Conservation (phyloP, 371 early-diverging fungal genomes). For the Capniomyces stellatus region DNA sequence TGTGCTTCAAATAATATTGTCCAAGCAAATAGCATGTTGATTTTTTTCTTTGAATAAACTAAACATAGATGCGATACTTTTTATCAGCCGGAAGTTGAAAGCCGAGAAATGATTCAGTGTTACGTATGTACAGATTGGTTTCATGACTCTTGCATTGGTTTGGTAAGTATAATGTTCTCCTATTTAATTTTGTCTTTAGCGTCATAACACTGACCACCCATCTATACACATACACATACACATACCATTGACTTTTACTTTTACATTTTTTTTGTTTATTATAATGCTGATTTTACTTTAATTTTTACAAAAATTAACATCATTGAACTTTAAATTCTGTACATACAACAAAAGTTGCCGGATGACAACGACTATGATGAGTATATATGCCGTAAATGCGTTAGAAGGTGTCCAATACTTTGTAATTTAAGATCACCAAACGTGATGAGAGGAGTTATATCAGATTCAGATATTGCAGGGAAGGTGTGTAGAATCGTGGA, state of each 20-base stretch:
- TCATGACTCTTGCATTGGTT: constrained; percentile 58
- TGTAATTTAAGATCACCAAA: constrained; percentile 19
- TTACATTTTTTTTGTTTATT: too few species aligned
- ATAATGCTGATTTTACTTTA: too few species aligned
- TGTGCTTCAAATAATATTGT: too few species aligned
- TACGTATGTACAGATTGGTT: constrained; percentile 72
- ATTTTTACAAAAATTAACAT: too few species aligned
- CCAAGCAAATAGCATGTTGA: too few species aligned
- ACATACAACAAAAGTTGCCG: constrained; percentile 45
- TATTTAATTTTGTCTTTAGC: too few species aligned
- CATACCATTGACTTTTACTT: too few species aligned
- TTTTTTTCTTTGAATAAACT: too few species aligned
- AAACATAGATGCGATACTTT: constrained; percentile 38
- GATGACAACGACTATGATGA: constrained; percentile 49
- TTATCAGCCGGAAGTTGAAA: constrained; percentile 57
- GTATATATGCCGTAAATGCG: constrained; percentile 61
- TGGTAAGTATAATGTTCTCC: constrained; percentile 8
- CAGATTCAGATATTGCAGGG: neutral
- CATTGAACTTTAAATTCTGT: too few species aligned
- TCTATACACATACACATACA: too few species aligned
- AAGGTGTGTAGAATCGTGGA: neutral
- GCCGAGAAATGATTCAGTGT: constrained; percentile 67
- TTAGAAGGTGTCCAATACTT: constrained; percentile 36
- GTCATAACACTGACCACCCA: too few species aligned
- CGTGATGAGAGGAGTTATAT: constrained; percentile 3